phyloP scores from a whole-genome alignment of 106 monocot genomes.

The Xerophyta viscosa region DNA sequence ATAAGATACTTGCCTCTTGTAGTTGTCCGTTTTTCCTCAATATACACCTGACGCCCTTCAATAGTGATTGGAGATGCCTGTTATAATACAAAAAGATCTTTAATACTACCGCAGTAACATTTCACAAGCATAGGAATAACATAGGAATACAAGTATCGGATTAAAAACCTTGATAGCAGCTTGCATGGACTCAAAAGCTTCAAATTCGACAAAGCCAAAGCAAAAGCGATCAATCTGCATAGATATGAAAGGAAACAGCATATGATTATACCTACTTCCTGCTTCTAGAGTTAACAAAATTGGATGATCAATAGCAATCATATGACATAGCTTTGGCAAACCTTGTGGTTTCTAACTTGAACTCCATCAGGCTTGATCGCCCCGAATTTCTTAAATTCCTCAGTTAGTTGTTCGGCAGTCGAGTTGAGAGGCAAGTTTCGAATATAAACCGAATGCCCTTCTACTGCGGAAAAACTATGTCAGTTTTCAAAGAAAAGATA shows the following conservation, averaged over 20 bases:
- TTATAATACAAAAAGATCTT: neutral
- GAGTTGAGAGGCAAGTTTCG: conserved; percentile 62
- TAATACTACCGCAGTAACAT: no score
- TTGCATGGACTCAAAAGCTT: conserved; percentile 25
- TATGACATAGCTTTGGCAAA: no score
- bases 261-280: no score
- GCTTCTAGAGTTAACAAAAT: no score
- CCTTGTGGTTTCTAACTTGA: conserved; percentile 90
- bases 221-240: conserved; percentile 33
- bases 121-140: no score
- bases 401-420: conserved; percentile 47
- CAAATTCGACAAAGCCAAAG: conserved; percentile 52
- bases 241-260: conserved; percentile 6
- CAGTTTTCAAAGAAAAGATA: neutral
- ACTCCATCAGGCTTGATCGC: conserved; percentile 68
- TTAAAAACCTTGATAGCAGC: conserved; percentile 43
- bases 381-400: conserved; percentile 73
- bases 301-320: no score
- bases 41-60: conserved; percentile 12
- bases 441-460: conserved; percentile 68
- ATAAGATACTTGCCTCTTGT: conserved; percentile 34
- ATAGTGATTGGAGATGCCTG: conserved; percentile 41
- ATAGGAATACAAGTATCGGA: no score
- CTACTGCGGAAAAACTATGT: conserved; percentile 17
- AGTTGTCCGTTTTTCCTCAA: conserved; percentile 52